A percentile compares a stretch with the other conserved stretches of the same genome.
Conservation (phyloP, 257 asterid species). For the Scutellaria minor region DNA sequence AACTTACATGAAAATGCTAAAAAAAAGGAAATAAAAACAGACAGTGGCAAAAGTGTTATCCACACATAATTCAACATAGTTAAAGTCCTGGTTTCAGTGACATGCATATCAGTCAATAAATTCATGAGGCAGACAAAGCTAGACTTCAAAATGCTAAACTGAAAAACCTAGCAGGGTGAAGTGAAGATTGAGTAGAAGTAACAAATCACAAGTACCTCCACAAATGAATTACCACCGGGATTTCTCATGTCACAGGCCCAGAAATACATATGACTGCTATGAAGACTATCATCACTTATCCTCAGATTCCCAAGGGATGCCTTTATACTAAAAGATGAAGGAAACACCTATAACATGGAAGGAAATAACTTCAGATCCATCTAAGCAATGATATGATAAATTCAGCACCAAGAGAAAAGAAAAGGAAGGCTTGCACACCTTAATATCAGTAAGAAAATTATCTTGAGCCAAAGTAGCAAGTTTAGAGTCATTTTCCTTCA, state of each 20-base stretch:
- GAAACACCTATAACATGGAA: slow-evolving; percentile 69
- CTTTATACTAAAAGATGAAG: slow-evolving; percentile 87
- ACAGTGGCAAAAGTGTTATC: slow-evolving; percentile 15
- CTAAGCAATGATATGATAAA: slow-evolving; percentile 28
- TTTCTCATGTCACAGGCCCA: slow-evolving; percentile 99
- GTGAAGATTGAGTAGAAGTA: slow-evolving; percentile 22
- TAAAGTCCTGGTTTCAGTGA: background rate
- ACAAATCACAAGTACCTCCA: slow-evolving; percentile 65
- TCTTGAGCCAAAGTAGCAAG: slow-evolving; percentile 90
- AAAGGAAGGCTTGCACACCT: slow-evolving; percentile 53
- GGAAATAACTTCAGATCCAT: slow-evolving; percentile 33
- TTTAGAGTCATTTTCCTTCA: slow-evolving; percentile 84
- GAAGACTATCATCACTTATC: slow-evolving; percentile 94
- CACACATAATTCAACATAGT: background rate
- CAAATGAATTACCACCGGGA: slow-evolving; percentile 96
- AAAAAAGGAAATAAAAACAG: background rate
- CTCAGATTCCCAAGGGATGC: slow-evolving; percentile 98
- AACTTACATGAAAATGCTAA: background rate
- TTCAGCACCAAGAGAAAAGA: slow-evolving; percentile 26
- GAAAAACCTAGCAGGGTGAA: slow-evolving; percentile 24
- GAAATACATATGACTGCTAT: slow-evolving; percentile 74
- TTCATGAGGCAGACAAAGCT: background rate
- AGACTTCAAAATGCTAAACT: slow-evolving; percentile 1
- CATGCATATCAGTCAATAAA: slow-evolving; percentile 1
- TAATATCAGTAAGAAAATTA: slow-evolving; percentile 83